Conservation (phyloP, 495 filamentous ascomycete species). For the Aspergillus coremiiformis region DNA sequence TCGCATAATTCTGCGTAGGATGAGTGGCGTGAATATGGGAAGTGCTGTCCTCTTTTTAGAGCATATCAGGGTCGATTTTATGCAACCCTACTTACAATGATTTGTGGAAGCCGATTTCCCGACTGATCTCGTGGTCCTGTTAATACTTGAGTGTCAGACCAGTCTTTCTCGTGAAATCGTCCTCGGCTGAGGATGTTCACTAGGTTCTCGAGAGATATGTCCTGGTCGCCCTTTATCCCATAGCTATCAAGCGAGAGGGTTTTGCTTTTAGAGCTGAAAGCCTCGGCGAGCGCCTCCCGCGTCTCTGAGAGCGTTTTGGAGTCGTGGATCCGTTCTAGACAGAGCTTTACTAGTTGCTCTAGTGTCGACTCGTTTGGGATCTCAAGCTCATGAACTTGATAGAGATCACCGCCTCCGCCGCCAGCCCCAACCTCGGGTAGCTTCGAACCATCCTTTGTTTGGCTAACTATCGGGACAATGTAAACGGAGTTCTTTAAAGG, state of each 20-base stretch:
- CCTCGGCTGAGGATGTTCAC: slow-evolving; percentile 29
- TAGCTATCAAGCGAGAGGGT: slow-evolving; percentile 37
- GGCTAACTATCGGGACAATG: slow-evolving; percentile 68
- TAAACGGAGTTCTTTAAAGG: slow-evolving; percentile 53
- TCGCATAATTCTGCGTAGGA: slow-evolving; percentile 73
- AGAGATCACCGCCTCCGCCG: slow-evolving; percentile 69
- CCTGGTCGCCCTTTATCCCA: slow-evolving; percentile 29
- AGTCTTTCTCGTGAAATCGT: background rate
- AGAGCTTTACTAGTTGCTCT: slow-evolving; percentile 41
- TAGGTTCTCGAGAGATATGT: slow-evolving; percentile 42
- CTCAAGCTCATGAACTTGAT: slow-evolving; percentile 57
- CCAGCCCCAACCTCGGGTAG: slow-evolving; percentile 70
- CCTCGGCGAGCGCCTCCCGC: slow-evolving; percentile 25
- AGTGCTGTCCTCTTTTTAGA: slow-evolving; percentile 36
- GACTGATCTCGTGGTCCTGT: background rate
- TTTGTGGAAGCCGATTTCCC: slow-evolving; percentile 5
- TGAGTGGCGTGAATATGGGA: slow-evolving; percentile 88
- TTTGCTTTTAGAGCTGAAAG: slow-evolving; percentile 29
- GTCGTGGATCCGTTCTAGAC: slow-evolving; percentile 33
- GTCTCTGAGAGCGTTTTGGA: slow-evolving; percentile 24
- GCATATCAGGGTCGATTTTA: background rate
- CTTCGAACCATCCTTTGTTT: slow-evolving; percentile 48
- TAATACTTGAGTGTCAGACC: background rate
- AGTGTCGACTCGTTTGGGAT: slow-evolving; percentile 41
- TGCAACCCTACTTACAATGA: slow-evolving; percentile 10